Evolutionary conservation across 108 stramenopile genomes (phyloP), one percentile per base, ranked within the genome.

Genomic region (Tribonema minus): DNA sequence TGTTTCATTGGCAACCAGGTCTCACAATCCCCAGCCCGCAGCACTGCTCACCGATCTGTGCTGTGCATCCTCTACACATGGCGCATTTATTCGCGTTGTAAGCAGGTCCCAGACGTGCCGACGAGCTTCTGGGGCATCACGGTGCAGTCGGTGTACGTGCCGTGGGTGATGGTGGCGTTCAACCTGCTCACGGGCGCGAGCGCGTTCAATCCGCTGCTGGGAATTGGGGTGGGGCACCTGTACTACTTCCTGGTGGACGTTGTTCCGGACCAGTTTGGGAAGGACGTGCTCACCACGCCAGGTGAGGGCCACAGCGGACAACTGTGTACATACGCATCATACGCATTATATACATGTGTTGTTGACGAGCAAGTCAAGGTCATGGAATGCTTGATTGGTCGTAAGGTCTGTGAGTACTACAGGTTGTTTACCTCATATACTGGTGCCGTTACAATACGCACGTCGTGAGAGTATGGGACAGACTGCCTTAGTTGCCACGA

Each of bases 231-330:
- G 2, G 86, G 86, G 26, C 86, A 87, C 78, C 61, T 87, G 23
- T 87, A 85, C 85, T 87, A 83, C 85, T 86, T 85, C 33, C 70
- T 87, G 26, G 77, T 86, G 0, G 82, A 85, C 32, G 80, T 84
- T 5, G 27, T 85, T 25, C 86, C 86, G 0, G 60, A 74, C 65
- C 31, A 78, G 3, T 82, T 83, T 68, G 85, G 81, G 38, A 36
- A 37, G 31, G 82, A 82, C 37, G 33, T 86, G 27, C 76, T 87
- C 35, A 68, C 35, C 32, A 87, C 86, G 6, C 86, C 86, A 54
- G 46, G 46, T 54, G 46, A 54, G 46, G n/a, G n/a, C n/a, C n/a
- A n/a, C n/a, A n/a, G n/a, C n/a, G n/a, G n/a, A n/a, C n/a, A n/a
- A n/a, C n/a, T n/a, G n/a, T n/a, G n/a, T n/a, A n/a, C n/a, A n/a